These are phyloP conservation scores for Galerina marginata DNA, from an alignment of 768 basidiomycete genomes.

Conservation along the genomic window DNA sequence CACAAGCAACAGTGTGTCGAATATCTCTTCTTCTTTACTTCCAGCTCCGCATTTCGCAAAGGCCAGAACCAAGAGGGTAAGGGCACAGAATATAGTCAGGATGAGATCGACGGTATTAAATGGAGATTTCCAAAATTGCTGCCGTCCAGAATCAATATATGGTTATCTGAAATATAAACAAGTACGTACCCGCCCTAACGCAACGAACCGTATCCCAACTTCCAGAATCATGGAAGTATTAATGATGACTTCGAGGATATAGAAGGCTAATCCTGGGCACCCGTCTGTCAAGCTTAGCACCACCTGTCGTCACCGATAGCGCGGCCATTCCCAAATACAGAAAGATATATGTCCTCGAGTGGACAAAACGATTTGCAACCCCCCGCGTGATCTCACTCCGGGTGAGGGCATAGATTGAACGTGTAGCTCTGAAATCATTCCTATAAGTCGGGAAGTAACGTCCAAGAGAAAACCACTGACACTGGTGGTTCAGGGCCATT, in stretches of 20 bases:
- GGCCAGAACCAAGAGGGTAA: conserved; percentile 88
- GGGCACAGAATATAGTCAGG: conserved; percentile 85
- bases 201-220: conserved; percentile 89
- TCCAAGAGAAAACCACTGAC: conserved; percentile 27
- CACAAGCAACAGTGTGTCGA: conserved; percentile 91
- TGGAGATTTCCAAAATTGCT: conserved; percentile 98
- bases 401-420: conserved; percentile 86
- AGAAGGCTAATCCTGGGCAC: conserved; percentile 89
- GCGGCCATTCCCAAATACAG: conserved; percentile 91
- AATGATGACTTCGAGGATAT: conserved; percentile 86
- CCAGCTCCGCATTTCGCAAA: conserved; percentile 84
- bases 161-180: neutral
- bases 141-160: conserved; percentile 13
- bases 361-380: conserved; percentile 89
- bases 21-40: conserved; percentile 91
- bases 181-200: conserved; percentile 84
- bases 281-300: conserved; percentile 81
- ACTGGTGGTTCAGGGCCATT: conserved; percentile 24
- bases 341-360: conserved; percentile 85
- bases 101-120: conserved; percentile 91
- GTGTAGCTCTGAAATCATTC: conserved; percentile 57
- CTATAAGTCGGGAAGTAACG: conserved; percentile 17
- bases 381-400: conserved; percentile 83
- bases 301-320: conserved; percentile 85
- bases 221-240: conserved; percentile 94